These are phyloP conservation scores for Candida sonorensis DNA, from an alignment of 805 yeast genomes.

Conservation along the genomic window DNA sequence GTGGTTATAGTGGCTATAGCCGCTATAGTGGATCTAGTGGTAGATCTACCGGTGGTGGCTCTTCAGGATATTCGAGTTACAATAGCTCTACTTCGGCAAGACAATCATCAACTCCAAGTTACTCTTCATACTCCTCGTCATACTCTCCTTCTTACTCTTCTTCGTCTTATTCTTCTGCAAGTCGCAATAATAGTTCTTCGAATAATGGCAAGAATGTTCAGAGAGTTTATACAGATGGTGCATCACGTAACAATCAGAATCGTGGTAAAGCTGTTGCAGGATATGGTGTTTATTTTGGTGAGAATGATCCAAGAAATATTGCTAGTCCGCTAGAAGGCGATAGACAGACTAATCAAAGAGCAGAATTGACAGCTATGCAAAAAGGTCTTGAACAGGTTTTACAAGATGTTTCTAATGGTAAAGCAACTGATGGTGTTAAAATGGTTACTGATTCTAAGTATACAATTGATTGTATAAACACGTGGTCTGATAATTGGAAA, in stretches of 20 bases:
- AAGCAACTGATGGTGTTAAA: conserved; percentile 22
- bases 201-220: too few relatives aligned
- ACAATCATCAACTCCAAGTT: too few relatives aligned
- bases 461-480: conserved; percentile 45
- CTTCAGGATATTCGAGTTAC: too few relatives aligned
- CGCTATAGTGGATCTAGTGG: too few relatives aligned
- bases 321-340: conserved; percentile 43
- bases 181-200: too few relatives aligned
- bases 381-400: conserved; percentile 43
- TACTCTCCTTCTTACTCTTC: neutral
- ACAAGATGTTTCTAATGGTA: conserved; percentile 23
- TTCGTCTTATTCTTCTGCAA: too few relatives aligned
- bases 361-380: conserved; percentile 66
- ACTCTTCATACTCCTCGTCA: too few relatives aligned
- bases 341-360: conserved; percentile 69
- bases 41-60: too few relatives aligned
- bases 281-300: conserved; percentile 69
- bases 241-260: conserved; percentile 55
- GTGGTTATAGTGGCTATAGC: too few relatives aligned
- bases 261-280: conserved; percentile 43
- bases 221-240: conserved; percentile 71
- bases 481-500: conserved; percentile 55
- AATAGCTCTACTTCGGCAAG: too few relatives aligned
- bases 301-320: conserved; percentile 43
- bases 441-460: conserved; percentile 72